These are phyloP conservation scores for Scalesia atractyloides DNA, from an alignment of 129 eudicot species.

Conservation along the genomic window DNA sequence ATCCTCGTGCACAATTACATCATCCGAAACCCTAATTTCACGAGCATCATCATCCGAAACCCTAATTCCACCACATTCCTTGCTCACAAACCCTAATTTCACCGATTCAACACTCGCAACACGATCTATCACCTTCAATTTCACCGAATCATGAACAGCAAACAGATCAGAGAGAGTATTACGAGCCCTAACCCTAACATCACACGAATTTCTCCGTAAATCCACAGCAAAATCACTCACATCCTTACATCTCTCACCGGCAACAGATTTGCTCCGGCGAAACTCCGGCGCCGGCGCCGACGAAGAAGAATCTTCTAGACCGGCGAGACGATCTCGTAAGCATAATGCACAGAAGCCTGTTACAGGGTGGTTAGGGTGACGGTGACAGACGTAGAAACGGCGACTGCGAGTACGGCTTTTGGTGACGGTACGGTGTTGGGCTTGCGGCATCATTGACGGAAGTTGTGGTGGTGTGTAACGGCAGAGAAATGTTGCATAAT, in stretches of 20 bases:
- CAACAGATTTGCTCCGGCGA: slow-evolving; percentile 78
- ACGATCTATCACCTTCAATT: too few species aligned
- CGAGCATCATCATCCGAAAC: slow-evolving; percentile 14
- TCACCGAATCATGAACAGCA: slow-evolving; percentile 38
- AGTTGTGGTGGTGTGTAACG: slow-evolving; percentile 20
- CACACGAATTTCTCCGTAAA: slow-evolving; percentile 56
- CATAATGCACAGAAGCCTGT: slow-evolving; percentile 89
- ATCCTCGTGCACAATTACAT: not conserved
- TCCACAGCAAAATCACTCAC: slow-evolving; percentile 11
- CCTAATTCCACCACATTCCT: slow-evolving; percentile 55
- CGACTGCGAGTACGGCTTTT: slow-evolving; percentile 50
- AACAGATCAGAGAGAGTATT: slow-evolving; percentile 50
- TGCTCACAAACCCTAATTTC: not conserved
- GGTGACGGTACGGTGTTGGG: slow-evolving; percentile 41
- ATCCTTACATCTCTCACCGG: slow-evolving; percentile 26
- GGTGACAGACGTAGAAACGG: slow-evolving; percentile 77
- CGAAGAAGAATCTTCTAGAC: slow-evolving; percentile 45
- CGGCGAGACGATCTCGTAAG: slow-evolving; percentile 79
- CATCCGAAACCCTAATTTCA: slow-evolving; percentile 16
- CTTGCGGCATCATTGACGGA: slow-evolving; percentile 37
- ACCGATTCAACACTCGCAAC: too few species aligned
- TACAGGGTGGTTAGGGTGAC: slow-evolving; percentile 69
- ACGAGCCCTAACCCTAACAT: slow-evolving; percentile 52
- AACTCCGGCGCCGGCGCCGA: slow-evolving; percentile 48
- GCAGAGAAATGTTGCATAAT: slow-evolving; percentile 22